Percentiles rank a stretch among this genome's conserved stretches.
These are phyloP conservation scores for Eucommia ulmoides DNA, from an alignment of 257 asterid species.

Conservation along the genomic window DNA sequence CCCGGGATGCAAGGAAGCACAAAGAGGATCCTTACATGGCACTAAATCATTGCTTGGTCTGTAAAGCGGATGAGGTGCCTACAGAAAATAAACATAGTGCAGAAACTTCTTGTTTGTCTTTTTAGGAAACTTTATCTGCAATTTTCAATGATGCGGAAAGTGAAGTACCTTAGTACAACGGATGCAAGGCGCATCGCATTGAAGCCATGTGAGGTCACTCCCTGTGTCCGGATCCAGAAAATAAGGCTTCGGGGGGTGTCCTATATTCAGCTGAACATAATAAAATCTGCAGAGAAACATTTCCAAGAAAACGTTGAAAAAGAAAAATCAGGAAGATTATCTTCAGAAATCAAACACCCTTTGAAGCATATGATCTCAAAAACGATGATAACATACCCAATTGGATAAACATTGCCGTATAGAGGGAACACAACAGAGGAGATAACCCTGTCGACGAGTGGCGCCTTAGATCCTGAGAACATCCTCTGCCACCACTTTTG, in stretches of 20 bases:
- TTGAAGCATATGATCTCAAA: not conserved
- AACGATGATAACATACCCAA: conserved; percentile 42
- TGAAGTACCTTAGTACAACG: conserved; percentile 76
- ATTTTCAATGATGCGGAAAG: not conserved
- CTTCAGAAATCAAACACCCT: too few relatives aligned
- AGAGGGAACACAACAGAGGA: conserved; percentile 60
- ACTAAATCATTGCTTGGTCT: conserved; percentile 88
- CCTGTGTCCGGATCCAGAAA: conserved; percentile 99
- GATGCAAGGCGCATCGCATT: conserved; percentile 96
- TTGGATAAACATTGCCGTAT: conserved; percentile 82
- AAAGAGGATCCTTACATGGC: conserved; percentile 69
- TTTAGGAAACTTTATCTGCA: not conserved
- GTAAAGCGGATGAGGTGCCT: conserved; percentile 93
- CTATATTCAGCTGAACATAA: conserved; percentile 67
- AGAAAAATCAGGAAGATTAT: too few relatives aligned
- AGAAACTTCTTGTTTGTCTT: not conserved
- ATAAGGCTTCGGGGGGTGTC: conserved; percentile 82
- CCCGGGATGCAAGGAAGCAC: conserved; percentile 75
- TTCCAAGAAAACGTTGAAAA: not conserved
- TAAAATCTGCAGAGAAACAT: conserved; percentile 55
- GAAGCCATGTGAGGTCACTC: conserved; percentile 98
- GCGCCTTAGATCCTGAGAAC: conserved; percentile 19
- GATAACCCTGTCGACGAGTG: conserved; percentile 15
- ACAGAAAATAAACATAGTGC: not conserved
- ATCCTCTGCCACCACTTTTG: conserved; percentile 49